phyloP scores from a whole-genome alignment of 257 asterid species.

The Forsythia suspensa region DNA sequence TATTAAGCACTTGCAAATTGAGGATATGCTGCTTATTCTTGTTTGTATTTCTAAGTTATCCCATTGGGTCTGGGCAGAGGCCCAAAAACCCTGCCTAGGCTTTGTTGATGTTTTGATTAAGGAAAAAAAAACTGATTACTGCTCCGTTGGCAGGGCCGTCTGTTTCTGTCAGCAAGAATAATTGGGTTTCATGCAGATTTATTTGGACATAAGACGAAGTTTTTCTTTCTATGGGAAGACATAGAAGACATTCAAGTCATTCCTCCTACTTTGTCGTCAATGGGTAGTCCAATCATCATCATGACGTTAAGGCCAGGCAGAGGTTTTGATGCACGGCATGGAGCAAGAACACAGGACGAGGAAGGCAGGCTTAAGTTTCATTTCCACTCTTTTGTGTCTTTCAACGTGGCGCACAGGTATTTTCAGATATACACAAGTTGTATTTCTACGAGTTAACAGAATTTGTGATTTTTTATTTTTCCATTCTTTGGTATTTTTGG shows the following conservation, averaged over 20 bases:
- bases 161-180: constrained; percentile 92
- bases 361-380: constrained; percentile 92
- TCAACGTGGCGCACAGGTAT: constrained; percentile 85
- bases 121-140: constrained; percentile 11
- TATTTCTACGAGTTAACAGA: neutral
- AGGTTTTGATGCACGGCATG: constrained; percentile 93
- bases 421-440: neutral
- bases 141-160: constrained; percentile 73
- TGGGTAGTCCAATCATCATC: constrained; percentile 90
- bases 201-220: constrained; percentile 92
- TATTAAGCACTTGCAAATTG: neutral
- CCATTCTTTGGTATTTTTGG: neutral
- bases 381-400: constrained; percentile 94
- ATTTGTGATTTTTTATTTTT: neutral
- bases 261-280: constrained; percentile 92
- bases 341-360: constrained; percentile 84
- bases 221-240: constrained; percentile 98
- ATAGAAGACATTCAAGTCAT: constrained; percentile 86
- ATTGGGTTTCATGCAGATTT: constrained; percentile 96
- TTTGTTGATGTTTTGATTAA: no score
- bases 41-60: neutral
- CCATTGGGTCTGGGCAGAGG: neutral
- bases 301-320: constrained; percentile 82
- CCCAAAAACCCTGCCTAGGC: no score
- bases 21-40: neutral